These are phyloP conservation scores for Escallonia rubra DNA, from an alignment of 129 eudicot genomes.

Conservation along the genomic window DNA sequence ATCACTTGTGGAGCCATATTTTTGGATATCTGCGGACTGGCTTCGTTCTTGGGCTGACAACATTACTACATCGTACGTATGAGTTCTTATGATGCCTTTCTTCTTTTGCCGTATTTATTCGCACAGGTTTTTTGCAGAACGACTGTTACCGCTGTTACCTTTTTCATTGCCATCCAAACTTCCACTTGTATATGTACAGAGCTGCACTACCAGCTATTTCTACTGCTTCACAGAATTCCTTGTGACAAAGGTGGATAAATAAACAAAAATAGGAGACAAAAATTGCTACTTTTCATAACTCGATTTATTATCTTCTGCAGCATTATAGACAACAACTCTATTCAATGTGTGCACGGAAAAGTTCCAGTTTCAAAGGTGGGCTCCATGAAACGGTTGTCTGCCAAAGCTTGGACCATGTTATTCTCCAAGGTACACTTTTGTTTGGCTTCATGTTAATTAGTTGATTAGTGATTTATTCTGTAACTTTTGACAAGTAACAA, in stretches of 20 bases:
- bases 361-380: slow-evolving; percentile 72
- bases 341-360: slow-evolving; percentile 81
- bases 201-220: neutral
- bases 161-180: neutral
- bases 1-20: slow-evolving; percentile 51
- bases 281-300: slow-evolving; percentile 1
- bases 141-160: neutral
- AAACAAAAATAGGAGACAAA: neutral
- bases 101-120: neutral
- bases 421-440: slow-evolving; percentile 58
- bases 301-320: slow-evolving; percentile 39
- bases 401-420: slow-evolving; percentile 69
- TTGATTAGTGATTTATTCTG: neutral
- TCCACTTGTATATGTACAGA: neutral
- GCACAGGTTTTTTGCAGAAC: neutral
- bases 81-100: slow-evolving; percentile 9
- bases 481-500: too few relatives aligned
- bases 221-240: too few relatives aligned
- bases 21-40: slow-evolving; percentile 94
- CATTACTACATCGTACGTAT: slow-evolving; percentile 50
- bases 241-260: too few relatives aligned
- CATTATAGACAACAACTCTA: slow-evolving; percentile 62
- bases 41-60: slow-evolving; percentile 92
- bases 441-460: neutral
- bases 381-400: slow-evolving; percentile 76